These are phyloP conservation scores for Geotrichum klebahnii DNA, from an alignment of 1,139 yeast genomes.

Conservation along the genomic window DNA sequence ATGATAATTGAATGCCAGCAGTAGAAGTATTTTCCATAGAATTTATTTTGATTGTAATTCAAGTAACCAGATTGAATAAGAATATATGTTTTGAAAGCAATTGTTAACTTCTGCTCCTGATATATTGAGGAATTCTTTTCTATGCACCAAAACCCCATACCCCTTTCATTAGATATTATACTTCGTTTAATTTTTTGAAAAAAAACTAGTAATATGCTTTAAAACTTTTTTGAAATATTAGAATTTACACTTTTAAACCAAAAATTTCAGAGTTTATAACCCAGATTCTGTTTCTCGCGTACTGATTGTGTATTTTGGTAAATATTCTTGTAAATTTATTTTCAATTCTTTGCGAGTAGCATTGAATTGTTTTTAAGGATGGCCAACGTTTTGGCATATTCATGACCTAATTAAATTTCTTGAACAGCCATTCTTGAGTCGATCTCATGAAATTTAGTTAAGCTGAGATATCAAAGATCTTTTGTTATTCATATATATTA, in stretches of 20 bases:
- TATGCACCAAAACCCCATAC: not conserved
- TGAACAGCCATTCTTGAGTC: not conserved
- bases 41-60: too few relatives aligned
- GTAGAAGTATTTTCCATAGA: too few relatives aligned
- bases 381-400: not conserved
- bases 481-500: not conserved
- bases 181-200: not conserved
- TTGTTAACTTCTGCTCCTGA: slow-evolving; percentile 2
- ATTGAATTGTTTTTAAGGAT: not conserved
- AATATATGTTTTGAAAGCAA: slow-evolving; percentile 6
- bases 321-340: not conserved
- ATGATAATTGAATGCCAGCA: too few relatives aligned
- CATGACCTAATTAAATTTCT: not conserved
- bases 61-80: too few relatives aligned
- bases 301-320: slow-evolving; percentile 2
- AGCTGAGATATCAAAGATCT: not conserved
- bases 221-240: not conserved
- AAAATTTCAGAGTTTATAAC: slow-evolving; percentile 6
- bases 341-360: not conserved
- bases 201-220: not conserved
- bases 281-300: not conserved
- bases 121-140: not conserved
- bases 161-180: slow-evolving; percentile 6
- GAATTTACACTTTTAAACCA: slow-evolving; percentile 5
- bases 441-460: not conserved